Base-by-base conservation (phyloP, 768 basidiomycete genomes). In the Tylopilus rubrobrunneus region DNA sequence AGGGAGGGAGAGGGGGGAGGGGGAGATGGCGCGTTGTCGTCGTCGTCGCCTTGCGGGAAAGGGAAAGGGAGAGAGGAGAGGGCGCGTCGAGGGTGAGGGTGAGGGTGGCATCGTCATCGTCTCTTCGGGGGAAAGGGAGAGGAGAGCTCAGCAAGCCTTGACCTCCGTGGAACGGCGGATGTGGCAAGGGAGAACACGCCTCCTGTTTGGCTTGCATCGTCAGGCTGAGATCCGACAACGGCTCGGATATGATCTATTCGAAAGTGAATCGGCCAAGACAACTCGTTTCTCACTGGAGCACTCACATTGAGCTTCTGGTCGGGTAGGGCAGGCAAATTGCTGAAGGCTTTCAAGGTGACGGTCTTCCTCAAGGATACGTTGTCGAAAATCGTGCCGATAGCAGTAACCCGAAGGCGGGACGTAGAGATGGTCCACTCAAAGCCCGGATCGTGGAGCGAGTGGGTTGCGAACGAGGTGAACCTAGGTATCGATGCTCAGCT, bases 371-470 rank as follows among this genome's bases (percentile, higher is more conserved):
- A 74, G 0, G 75, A 71, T 28, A 89, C 79, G 52, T 79, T 77
- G 55, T 87, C 83, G 57, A 89, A 89, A 56, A 83, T 79, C 11
- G 84, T 86, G 15, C 83, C 84, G 2, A 89, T 76, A 6, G 87
- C 86, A 3, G 74, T 78, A 15, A 89, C 67, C 29, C 83, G 79
- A 45, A 89, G 78, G 40, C 73, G 79, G n/a, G 75, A 56, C 0
- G 87, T 86, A 6, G 84, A 84, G 45, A 89, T 83, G 2, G 79
- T 84, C 87, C 87, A 89, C 5, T 78, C 76, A 58, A 89, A 89
- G 52, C 72, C 75, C 19, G 77, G 75, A 47, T 80, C 82, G 60
- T 87, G 87, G 37, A 88, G 71, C 56, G 88, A 63, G 66, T 77
- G 83, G 1, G 78, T 83, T 0, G 86, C 81, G 61, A 86, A 89